Evolutionary conservation across 73 alveolate species (phyloP), one percentile per base, ranked within the genome.

Genomic region (Tetrahymena malaccensis): DNA sequence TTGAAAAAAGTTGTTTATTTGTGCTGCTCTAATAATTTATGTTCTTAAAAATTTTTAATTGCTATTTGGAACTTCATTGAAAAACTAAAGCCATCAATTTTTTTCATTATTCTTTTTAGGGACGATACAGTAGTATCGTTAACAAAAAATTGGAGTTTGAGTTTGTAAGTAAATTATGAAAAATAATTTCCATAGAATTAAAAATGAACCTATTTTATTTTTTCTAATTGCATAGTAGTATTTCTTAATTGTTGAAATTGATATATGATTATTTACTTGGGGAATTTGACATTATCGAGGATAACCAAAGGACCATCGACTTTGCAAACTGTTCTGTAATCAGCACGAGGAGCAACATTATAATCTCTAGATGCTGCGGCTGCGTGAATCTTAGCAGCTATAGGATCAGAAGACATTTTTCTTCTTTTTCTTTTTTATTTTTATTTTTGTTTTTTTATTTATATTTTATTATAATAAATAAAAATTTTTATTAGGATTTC

Each of bases 251-350:
- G 43, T 70, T 70, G 89, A 70, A 70, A 70, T 70, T 70, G 94
- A 38, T 25, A 85, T 95, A 1, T 38, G 43, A 96, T 98, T n/a
- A n/a, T n/a, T 94, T 98, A 99, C 98, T 98, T 99, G 70, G 99
- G 99, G 98, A 99, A 99, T 98, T 99, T 99, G 96, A 99, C 99
- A 96, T 99, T 98, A 96, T 99, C 99, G 94, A 99, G 98, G 94
- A 99, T 98, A 96, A 99, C 99, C 98, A 99, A 96, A 84, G 99
- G 99, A 50, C 99, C 99, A 97, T 99, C 99, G 85, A 99, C 99
- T 96, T 99, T 99, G 96, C 98, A 97, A 93, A 99, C 99, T 84
- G 99, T 99, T 96, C 99, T 98, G 98, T 99, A 99, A 97, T 99
- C 99, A n/a, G 99, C 98, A 93, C 99, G 98, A 58, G 99, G 99